Conservation (phyloP, 495 filamentous ascomycete genomes). For the Xylaria intraflava region DNA sequence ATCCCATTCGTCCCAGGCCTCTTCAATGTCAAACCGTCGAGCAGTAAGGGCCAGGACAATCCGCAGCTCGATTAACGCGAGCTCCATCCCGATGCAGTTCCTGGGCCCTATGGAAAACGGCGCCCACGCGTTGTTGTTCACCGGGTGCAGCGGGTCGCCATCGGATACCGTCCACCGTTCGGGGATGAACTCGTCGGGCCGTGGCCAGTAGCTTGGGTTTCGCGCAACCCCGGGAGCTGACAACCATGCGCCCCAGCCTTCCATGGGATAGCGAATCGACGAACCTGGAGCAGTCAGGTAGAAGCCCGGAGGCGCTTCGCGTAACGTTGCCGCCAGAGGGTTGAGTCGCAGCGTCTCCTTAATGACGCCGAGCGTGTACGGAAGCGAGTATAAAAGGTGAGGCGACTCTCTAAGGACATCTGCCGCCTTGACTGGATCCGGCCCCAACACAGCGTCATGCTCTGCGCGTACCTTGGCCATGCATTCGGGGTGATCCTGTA, state of each 20-base stretch:
- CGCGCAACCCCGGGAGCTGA: slow-evolving; percentile 25
- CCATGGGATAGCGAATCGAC: slow-evolving; percentile 18
- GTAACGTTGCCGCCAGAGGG: slow-evolving; percentile 27
- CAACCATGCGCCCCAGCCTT: slow-evolving; percentile 32
- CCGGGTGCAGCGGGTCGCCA: slow-evolving; percentile 27
- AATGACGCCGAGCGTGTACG: slow-evolving; percentile 40
- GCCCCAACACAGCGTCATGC: slow-evolving; percentile 35
- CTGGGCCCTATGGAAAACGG: slow-evolving; percentile 49
- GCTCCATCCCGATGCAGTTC: slow-evolving; percentile 49
- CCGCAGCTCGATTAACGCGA: slow-evolving; percentile 44
- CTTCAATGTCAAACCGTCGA: slow-evolving; percentile 41
- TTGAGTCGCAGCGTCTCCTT: slow-evolving; percentile 43
- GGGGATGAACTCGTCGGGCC: slow-evolving; percentile 38
- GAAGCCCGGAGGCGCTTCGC: slow-evolving; percentile 24
- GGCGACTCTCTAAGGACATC: slow-evolving; percentile 19
- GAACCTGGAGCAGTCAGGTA: slow-evolving; percentile 22
- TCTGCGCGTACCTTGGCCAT: slow-evolving; percentile 37
- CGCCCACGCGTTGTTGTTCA: slow-evolving; percentile 39
- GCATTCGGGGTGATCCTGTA: slow-evolving; percentile 37
- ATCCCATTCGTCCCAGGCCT: slow-evolving; percentile 41
- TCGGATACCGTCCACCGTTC: slow-evolving; percentile 34
- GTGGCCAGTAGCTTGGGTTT: slow-evolving; percentile 30
- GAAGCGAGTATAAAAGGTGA: slow-evolving; percentile 31
- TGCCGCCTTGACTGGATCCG: slow-evolving; percentile 14
- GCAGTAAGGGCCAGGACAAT: slow-evolving; percentile 40